Evolutionary conservation across 805 yeast species (phyloP), one percentile per base, ranked within the genome.

Genomic region (Isabelozyma gotoi): DNA sequence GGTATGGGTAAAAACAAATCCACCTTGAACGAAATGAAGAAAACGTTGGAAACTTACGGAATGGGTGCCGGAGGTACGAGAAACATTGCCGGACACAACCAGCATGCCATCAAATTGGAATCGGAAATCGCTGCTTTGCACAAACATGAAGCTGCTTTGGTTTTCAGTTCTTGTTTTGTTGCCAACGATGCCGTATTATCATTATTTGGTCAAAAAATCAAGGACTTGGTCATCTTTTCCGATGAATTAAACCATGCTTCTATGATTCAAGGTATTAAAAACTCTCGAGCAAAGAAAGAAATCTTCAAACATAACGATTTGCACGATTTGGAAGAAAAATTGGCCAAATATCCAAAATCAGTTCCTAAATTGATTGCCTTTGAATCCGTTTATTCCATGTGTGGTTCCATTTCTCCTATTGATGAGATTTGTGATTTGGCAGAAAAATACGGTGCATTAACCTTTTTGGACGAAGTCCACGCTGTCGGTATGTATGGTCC

Each of bases 401-500:
- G 97, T 60, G 99, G 99, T 39, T 88, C 97, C 10, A 88, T 94
- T 45, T 86, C 97, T 32, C 97, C 97, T 40, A 94, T 94, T 56
- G 88, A 85, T 57, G 82, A 79, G 48, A 90, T 94, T 52, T 92
- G 97, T 65, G 96, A 91, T 55, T 77, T 94, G 59, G 99, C 99
- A 33, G 97, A 94, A 42, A 89, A 94, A 69, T 94, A 94, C 63
- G 98, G 98, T 49, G 98, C 98, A 38, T 69, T 94, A 56, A 94
- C 99, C 21, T 94, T 94, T 68, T 75, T 94, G 64, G 99, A 94
- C 65, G 99, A 94, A 68, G 99, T 94, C 32, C 99, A 94, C 61
- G 98, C 99, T 29, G 98, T 94, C 38, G 99, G 99, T 43, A 80
- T 94, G 84, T 94, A 94, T 63, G 99, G 99, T 57, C 98, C 99